A percentile compares a stretch with the other conserved stretches of the same genome.
Evolutionary conservation across 2,329 filamentous ascomycete species (phyloP).

Genomic region (Pyrenochaeta sp.): DNA sequence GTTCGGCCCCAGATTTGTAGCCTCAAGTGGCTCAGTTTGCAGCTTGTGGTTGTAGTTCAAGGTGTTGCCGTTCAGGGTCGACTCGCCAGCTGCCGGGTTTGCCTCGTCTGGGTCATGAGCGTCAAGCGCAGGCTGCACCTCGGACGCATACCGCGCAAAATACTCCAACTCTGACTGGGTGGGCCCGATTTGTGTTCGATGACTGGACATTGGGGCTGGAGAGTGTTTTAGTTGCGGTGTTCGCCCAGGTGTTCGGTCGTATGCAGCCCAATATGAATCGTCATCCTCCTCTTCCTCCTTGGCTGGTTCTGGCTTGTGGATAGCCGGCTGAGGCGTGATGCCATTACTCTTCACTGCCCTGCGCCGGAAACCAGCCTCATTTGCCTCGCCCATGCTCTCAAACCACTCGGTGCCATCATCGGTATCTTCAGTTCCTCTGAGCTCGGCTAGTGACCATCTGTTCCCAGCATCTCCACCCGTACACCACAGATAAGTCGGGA

Average conservation of each 20-base stretch:
- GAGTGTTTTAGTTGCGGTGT: constrained; percentile 62
- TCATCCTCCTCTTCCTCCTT: constrained; percentile 66
- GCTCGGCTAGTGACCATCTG: constrained; percentile 77
- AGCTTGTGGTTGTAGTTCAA: constrained; percentile 52
- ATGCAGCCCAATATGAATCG: constrained; percentile 83
- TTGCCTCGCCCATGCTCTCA: constrained; percentile 67
- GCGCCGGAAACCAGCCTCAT: constrained; percentile 56
- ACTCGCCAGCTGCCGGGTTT: constrained; percentile 54
- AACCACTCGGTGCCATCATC: constrained; percentile 68
- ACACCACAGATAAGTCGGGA: constrained; percentile 75
- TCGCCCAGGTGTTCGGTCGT: constrained; percentile 69
- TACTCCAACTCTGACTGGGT: constrained; percentile 71
- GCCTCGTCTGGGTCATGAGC: constrained; percentile 81
- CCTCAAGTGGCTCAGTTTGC: constrained; percentile 55
- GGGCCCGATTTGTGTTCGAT: constrained; percentile 46
- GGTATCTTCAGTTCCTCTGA: constrained; percentile 65
- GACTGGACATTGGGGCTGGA: constrained; percentile 63
- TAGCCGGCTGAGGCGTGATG: constrained; percentile 11
- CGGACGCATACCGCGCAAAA: constrained; percentile 76
- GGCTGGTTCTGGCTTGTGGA: constrained; percentile 21
- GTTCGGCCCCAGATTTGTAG: constrained; percentile 42
- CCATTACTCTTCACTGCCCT: constrained; percentile 34
- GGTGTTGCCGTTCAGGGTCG: constrained; percentile 64
- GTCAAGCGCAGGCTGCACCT: constrained; percentile 82
- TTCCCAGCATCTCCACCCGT: constrained; percentile 69